Percentiles rank a stretch among this genome's conserved stretches.
phyloP scores from a whole-genome alignment of 1,139 yeast species.

The Ogataea hybrid region DNA sequence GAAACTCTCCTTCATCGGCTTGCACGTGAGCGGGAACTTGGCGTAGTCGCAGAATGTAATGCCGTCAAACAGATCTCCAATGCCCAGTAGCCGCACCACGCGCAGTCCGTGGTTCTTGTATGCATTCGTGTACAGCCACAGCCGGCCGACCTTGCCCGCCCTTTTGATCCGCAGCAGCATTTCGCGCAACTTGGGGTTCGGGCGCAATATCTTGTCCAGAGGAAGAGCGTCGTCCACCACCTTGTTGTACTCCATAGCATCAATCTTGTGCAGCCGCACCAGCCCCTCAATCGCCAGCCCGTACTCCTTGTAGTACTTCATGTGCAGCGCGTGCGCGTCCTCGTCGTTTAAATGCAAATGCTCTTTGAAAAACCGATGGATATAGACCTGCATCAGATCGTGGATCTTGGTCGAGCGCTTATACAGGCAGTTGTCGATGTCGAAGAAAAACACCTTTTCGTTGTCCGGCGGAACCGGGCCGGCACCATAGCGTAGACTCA shows the following conservation, averaged over 20 bases:
- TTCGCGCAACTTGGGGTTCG: constrained; percentile 52
- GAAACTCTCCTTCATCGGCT: constrained; percentile 71
- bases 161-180: constrained; percentile 47
- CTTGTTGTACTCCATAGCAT: constrained; percentile 84
- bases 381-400: constrained; percentile 83
- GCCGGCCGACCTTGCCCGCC: constrained; percentile 46
- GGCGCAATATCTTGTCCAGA: constrained; percentile 66
- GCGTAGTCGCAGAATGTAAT: constrained; percentile 87
- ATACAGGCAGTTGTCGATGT: constrained; percentile 89
- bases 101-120: constrained; percentile 84
- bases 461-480: constrained; percentile 45
- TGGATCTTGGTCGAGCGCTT: constrained; percentile 71
- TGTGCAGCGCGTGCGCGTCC: constrained; percentile 73
- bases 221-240: constrained; percentile 93
- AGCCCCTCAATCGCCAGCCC: constrained; percentile 94
- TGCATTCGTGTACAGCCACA: constrained; percentile 95
- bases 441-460: constrained; percentile 71
- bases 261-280: constrained; percentile 76
- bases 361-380: constrained; percentile 75
- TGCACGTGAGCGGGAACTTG: constrained; percentile 65
- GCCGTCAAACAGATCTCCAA: constrained; percentile 92
- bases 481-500: constrained; percentile 42
- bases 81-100: constrained; percentile 72
- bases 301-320: constrained; percentile 75
- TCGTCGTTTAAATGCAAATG: constrained; percentile 61